These are phyloP conservation scores for Cryptococcus maquisensis DNA, from an alignment of 1,284 basidiomycete species.

Conservation along the genomic window DNA sequence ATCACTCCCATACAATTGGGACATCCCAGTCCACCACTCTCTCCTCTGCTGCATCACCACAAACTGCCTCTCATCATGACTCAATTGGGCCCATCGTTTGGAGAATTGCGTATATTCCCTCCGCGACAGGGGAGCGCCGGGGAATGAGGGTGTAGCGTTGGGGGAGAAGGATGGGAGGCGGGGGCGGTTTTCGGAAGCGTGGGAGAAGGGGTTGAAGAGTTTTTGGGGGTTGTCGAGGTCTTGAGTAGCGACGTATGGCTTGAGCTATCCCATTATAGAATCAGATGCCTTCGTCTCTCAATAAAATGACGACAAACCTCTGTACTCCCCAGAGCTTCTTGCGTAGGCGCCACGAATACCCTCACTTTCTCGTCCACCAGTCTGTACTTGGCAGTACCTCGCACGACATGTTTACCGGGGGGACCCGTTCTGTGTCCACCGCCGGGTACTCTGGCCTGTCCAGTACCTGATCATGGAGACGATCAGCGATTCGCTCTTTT, in stretches of 20 bases:
- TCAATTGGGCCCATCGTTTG: constrained; percentile 30
- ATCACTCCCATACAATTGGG: constrained; percentile 7
- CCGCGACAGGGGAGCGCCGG: background rate
- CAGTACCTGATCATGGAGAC: constrained; percentile 57
- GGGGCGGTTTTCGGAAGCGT: constrained; percentile 11
- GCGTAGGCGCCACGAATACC: constrained; percentile 72
- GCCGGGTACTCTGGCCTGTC: constrained; percentile 68
- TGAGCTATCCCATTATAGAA: constrained; percentile 41
- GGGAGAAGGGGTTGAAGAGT: constrained; percentile 10
- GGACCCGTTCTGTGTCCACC: constrained; percentile 81
- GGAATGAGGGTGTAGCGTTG: constrained; percentile 7
- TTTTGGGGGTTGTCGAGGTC: background rate
- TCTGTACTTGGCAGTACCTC: constrained; percentile 70
- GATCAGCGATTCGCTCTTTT: too few species aligned
- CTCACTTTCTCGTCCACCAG: constrained; percentile 75
- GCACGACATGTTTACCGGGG: constrained; percentile 72
- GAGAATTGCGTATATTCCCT: constrained; percentile 21
- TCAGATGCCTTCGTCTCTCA: background rate
- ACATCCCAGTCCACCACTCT: constrained; percentile 39
- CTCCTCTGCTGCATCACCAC: constrained; percentile 38
- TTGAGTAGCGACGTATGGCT: constrained; percentile 51
- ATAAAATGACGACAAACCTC: constrained; percentile 53
- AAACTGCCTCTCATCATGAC: constrained; percentile 29
- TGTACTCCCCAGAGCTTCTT: constrained; percentile 61
- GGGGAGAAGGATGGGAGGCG: constrained; percentile 31